Evolutionary conservation across 352 stramenopile species (phyloP), one percentile per base, ranked within the genome.

Genomic region (Plasmopara viticola): DNA sequence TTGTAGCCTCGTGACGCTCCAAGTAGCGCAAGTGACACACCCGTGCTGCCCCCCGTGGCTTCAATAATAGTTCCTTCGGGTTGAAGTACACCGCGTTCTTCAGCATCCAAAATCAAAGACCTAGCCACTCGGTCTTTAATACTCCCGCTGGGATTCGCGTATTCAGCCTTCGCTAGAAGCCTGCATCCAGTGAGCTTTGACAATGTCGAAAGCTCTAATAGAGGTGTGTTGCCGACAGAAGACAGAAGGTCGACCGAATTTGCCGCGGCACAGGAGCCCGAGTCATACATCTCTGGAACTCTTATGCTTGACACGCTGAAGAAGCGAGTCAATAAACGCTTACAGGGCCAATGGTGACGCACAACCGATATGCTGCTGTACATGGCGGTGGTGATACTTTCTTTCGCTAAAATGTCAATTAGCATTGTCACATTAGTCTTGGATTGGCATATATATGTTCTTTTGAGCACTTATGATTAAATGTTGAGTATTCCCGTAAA

Each of bases 41-140:
- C 92, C 9, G 89, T 97, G 70, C 97, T 98, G 29, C 92, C 92
- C 25, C 76, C 84, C 0, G 89, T 97, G 33, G 89, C 87, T 53
- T 91, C 78, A 28, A 89, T 74, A 48, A 91, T 59, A 2, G 71
- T 86, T 14, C 70, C 67, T 33, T 73, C 81, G 1, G 72, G 74
- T 31, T 75, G 69, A 39, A 98, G 82, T 44, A 91, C 48, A 1
- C 92, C 94, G 6, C 71, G 72, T 38, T 80, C 61, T 72, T 98
- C 92, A 4, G 90, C 92, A 50, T 97, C 74, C n/a, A 80, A 62
- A 60, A 98, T 96, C 70, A 98, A 83, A n/a, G 71, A 87, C 42
- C 95, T 86, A 39, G 88, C 90, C 9, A 96, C 92, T 29, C 94
- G 90, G 69, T 98, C 94, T 70, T 98, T 98, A 57, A 97, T 87